phyloP scores from a whole-genome alignment of 257 asterid species.

The Voacanga thouarsii region DNA sequence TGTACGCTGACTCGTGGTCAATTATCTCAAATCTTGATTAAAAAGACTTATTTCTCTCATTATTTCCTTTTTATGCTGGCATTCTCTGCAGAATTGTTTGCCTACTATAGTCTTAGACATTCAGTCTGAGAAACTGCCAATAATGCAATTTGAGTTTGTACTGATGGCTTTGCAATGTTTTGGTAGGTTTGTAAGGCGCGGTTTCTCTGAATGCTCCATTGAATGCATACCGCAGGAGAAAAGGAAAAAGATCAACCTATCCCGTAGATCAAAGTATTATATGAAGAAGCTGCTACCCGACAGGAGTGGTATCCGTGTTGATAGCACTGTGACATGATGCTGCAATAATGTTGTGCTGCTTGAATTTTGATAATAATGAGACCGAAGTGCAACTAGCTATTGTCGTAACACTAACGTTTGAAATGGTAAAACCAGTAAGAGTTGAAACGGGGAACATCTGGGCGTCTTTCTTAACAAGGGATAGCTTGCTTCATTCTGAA shows the following conservation, averaged over 20 bases:
- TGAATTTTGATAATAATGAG: not conserved
- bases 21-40: not conserved
- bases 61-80: not conserved
- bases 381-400: not conserved
- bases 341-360: not conserved
- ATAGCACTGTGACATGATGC: conserved; percentile 36
- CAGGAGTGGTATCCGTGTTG: conserved; percentile 63
- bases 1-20: not conserved
- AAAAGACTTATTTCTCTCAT: too few species aligned
- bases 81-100: not conserved
- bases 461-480: not conserved
- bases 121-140: not conserved
- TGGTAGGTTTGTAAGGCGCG: conserved; percentile 92
- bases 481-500: too few species aligned
- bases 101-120: not conserved
- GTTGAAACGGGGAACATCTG: not conserved
- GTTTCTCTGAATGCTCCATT: conserved; percentile 74
- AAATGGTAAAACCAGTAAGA: not conserved
- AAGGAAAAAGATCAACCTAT: conserved; percentile 68
- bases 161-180: not conserved
- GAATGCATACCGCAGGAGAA: conserved; percentile 67
- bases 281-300: conserved; percentile 75
- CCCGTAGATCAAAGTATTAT: conserved; percentile 85
- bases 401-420: not conserved
- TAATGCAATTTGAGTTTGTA: not conserved